Evolutionary conservation across 768 basidiomycete species (phyloP).

Genomic region (Mycena crocata): DNA sequence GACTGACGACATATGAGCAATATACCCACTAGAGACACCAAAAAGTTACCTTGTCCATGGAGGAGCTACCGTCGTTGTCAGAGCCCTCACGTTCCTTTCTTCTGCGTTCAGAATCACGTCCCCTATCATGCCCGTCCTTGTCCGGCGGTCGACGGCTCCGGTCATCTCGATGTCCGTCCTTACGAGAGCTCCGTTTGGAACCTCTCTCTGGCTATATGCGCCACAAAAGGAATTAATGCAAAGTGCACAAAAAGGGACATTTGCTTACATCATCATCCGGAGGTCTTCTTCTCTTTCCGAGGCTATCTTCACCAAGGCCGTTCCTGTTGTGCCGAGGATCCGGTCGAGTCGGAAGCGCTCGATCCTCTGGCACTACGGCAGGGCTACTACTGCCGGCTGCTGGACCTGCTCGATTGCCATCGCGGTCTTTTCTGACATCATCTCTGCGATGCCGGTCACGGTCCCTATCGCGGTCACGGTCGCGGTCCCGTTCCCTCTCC

Average conservation of each 20-base stretch:
- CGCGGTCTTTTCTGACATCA: slow-evolving; percentile 72
- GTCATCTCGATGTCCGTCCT: slow-evolving; percentile 83
- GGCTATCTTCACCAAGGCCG: slow-evolving; percentile 63
- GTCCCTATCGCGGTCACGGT: slow-evolving; percentile 53
- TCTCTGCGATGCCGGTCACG: slow-evolving; percentile 66
- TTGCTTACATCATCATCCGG: slow-evolving; percentile 79
- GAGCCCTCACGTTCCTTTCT: slow-evolving; percentile 71
- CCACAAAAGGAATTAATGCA: slow-evolving; percentile 24
- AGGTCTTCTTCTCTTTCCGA: slow-evolving; percentile 78
- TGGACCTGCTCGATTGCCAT: slow-evolving; percentile 49
- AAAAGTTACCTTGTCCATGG: slow-evolving; percentile 70
- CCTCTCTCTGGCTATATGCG: slow-evolving; percentile 71
- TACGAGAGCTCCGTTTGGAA: slow-evolving; percentile 85
- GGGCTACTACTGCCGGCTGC: slow-evolving; percentile 47
- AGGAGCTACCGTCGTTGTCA: slow-evolving; percentile 59
- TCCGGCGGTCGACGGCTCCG: slow-evolving; percentile 73
- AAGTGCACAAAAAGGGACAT: slow-evolving; percentile 8
- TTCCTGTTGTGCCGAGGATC: slow-evolving; percentile 62
- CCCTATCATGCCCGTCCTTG: slow-evolving; percentile 76
- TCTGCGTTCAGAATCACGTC: slow-evolving; percentile 74
- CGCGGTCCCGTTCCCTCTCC: slow-evolving; percentile 60
- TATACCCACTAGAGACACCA: not conserved
- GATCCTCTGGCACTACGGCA: slow-evolving; percentile 59
- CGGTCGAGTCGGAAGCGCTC: slow-evolving; percentile 67
- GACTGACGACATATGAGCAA: slow-evolving; percentile 45